phyloP scores from a whole-genome alignment of 179 eudicot species.

The Pouteria campechiana region DNA sequence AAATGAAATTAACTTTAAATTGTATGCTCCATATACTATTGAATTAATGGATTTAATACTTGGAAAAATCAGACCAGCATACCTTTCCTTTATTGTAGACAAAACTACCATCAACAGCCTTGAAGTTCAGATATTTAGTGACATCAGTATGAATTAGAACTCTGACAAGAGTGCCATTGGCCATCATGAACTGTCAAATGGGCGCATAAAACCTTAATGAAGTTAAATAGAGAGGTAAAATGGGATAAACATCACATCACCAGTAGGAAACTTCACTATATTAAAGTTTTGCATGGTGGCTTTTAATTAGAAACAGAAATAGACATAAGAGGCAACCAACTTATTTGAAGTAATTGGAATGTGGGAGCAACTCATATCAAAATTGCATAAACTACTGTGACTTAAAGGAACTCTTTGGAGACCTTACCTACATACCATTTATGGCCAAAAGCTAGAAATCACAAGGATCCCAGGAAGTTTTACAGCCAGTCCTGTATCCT shows the following conservation, averaged over 20 bases:
- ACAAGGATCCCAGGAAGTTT: too few species aligned
- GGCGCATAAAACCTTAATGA: not conserved
- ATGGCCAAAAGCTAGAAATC: too few species aligned
- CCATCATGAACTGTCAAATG: slow-evolving; percentile 59
- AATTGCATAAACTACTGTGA: too few species aligned
- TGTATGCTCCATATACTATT: not conserved
- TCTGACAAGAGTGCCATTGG: slow-evolving; percentile 75
- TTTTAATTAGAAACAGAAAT: too few species aligned
- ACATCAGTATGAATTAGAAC: slow-evolving; percentile 79
- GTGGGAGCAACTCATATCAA: not conserved
- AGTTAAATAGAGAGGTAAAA: not conserved
- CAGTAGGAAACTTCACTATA: not conserved
- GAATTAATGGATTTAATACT: not conserved
- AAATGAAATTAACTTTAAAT: too few species aligned
- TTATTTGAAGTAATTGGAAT: not conserved
- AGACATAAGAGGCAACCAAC: not conserved
- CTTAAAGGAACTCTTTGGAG: too few species aligned
- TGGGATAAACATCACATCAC: not conserved
- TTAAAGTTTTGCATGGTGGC: not conserved
- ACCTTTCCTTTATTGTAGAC: slow-evolving; percentile 82
- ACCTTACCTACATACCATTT: too few species aligned
- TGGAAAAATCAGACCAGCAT: too few species aligned
- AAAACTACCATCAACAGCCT: slow-evolving; percentile 79
- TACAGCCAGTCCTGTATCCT: too few species aligned
- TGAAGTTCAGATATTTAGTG: slow-evolving; percentile 59